These are phyloP conservation scores for Tetratostichococcus sp. DNA, from an alignment of 139 green algal species.

Conservation along the genomic window DNA sequence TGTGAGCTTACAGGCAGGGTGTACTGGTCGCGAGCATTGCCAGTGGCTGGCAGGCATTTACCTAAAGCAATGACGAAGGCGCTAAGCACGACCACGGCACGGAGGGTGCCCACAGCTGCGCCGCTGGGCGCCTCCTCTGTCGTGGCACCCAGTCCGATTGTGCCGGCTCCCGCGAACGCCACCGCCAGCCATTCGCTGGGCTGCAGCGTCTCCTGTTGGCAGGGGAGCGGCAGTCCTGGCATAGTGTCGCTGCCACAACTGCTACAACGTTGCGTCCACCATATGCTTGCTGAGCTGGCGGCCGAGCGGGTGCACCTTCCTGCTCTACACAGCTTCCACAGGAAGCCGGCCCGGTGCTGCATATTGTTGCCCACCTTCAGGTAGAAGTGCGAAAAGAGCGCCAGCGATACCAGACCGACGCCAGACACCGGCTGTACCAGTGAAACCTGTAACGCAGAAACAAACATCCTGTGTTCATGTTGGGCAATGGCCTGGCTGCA, in stretches of 20 bases:
- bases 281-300: no score
- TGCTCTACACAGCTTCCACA: no score
- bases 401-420: slow-evolving; percentile 73
- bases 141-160: slow-evolving; percentile 53
- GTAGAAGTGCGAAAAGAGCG: slow-evolving; percentile 84
- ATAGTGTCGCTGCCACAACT: no score
- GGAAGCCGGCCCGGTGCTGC: no score
- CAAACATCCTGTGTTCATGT: no score
- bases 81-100: not conserved
- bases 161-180: slow-evolving; percentile 41
- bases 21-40: no score
- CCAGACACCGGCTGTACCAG: slow-evolving; percentile 84
- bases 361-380: slow-evolving; percentile 48
- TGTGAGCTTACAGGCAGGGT: no score
- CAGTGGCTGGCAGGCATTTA: no score
- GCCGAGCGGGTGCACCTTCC: no score
- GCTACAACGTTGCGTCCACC: no score
- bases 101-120: not conserved
- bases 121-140: not conserved
- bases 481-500: no score
- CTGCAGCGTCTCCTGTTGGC: slow-evolving; percentile 50
- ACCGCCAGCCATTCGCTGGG: slow-evolving; percentile 60
- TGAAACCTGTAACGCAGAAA: slow-evolving; percentile 60
- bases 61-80: not conserved
- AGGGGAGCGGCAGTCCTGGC: no score